These are phyloP conservation scores for Xylaria sp. DNA, from an alignment of 2,329 filamentous ascomycete species.

Conservation along the genomic window DNA sequence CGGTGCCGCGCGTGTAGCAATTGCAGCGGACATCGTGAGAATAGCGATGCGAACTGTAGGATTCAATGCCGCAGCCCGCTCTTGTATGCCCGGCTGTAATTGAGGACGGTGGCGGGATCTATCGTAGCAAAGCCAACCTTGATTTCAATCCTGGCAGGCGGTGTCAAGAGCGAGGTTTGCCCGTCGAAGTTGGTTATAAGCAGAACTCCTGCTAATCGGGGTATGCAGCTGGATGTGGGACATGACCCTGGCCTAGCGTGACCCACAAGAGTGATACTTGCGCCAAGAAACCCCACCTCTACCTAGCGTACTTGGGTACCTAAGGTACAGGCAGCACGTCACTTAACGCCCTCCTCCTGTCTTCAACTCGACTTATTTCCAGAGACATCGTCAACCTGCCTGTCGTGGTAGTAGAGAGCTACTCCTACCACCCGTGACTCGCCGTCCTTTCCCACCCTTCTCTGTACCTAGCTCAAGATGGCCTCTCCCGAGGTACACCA, in stretches of 20 bases:
- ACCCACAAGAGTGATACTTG: background rate
- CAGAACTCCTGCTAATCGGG: constrained; percentile 15
- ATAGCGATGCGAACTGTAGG: background rate
- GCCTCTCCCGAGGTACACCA: constrained; percentile 90
- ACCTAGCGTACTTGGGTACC: background rate
- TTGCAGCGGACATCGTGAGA: constrained; percentile 51
- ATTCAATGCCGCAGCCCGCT: background rate
- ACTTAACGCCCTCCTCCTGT: background rate
- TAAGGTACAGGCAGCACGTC: constrained; percentile 15
- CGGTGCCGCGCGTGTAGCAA: constrained; percentile 45
- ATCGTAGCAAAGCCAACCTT: constrained; percentile 1
- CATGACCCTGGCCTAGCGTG: background rate
- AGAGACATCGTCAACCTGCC: constrained; percentile 9
- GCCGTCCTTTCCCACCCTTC: constrained; percentile 56
- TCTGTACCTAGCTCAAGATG: constrained; percentile 63
- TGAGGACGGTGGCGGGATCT: background rate
- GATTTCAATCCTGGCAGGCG: no score
- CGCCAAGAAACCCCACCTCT: background rate
- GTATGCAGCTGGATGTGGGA: background rate
- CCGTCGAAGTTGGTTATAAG: background rate
- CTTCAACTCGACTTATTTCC: background rate
- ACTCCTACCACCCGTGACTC: constrained; percentile 76
- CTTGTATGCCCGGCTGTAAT: background rate
- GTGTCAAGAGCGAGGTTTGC: background rate
- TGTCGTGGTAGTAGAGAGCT: constrained; percentile 93